phyloP scores from a whole-genome alignment of 2,329 filamentous ascomycete species.

The Ustulina deusta region DNA sequence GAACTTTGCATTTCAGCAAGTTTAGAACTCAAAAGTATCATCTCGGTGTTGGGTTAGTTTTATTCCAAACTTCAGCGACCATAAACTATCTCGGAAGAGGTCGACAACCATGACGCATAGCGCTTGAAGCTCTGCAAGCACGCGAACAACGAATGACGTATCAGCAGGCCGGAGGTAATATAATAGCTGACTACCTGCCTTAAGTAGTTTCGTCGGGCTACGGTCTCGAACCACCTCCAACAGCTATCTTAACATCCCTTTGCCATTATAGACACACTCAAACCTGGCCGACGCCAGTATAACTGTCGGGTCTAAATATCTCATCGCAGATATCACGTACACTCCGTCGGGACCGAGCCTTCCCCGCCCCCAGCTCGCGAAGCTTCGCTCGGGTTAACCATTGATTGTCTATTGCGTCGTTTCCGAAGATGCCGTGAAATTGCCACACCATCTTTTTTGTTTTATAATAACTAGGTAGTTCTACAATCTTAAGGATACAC shows the following conservation, averaged over 20 bases:
- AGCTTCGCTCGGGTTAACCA: background rate
- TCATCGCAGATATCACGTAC: background rate
- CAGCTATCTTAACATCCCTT: background rate
- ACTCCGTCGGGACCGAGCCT: constrained; percentile 1
- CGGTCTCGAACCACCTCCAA: background rate
- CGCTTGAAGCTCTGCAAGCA: too few species aligned
- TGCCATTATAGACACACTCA: background rate
- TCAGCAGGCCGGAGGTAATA: too few species aligned
- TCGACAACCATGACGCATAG: background rate
- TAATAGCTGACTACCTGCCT: too few species aligned
- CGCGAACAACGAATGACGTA: background rate
- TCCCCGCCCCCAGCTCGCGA: background rate
- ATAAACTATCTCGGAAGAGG: background rate
- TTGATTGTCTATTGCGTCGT: background rate
- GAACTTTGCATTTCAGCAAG: too few species aligned
- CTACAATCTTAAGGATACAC: too few species aligned
- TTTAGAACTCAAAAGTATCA: too few species aligned
- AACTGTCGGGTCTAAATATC: background rate
- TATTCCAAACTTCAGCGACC: background rate
- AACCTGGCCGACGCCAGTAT: background rate
- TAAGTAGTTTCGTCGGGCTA: background rate
- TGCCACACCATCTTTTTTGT: background rate
- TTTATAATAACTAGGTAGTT: background rate
- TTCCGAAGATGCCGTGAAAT: background rate
- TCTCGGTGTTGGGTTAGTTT: too few species aligned